These are phyloP conservation scores for Globisporangium cystogenes DNA, from an alignment of 352 stramenopile genomes.

Conservation along the genomic window DNA sequence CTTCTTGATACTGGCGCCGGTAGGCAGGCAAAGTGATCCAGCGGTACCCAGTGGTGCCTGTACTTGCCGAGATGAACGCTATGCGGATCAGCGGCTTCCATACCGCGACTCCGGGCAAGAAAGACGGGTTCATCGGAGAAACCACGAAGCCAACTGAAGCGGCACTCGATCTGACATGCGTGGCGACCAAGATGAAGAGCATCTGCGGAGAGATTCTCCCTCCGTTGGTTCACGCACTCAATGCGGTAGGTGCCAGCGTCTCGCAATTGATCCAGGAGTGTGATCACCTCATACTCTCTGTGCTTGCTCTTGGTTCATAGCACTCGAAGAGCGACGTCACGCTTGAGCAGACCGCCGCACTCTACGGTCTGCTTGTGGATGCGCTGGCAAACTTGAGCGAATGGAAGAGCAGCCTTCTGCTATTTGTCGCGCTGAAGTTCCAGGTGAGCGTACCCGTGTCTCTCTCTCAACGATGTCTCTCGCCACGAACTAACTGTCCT, in stretches of 20 bases:
- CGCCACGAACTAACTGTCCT: background rate
- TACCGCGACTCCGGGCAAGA: constrained; percentile 10
- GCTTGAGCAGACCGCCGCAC: constrained; percentile 15
- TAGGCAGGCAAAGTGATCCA: constrained; percentile 35
- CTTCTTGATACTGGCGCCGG: background rate
- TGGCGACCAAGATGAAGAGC: constrained; percentile 19
- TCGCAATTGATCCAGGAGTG: background rate
- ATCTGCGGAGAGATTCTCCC: constrained; percentile 31
- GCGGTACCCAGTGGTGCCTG: constrained; percentile 42
- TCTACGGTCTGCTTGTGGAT: constrained; percentile 26
- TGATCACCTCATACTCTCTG: background rate
- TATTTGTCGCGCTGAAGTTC: constrained; percentile 58
- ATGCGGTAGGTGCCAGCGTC: constrained; percentile 19
- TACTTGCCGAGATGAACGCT: constrained; percentile 42
- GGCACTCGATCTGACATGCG: constrained; percentile 22
- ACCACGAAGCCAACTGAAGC: constrained; percentile 18
- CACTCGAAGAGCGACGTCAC: background rate
- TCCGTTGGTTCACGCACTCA: constrained; percentile 30
- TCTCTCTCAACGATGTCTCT: too few relatives aligned
- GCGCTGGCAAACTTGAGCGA: constrained; percentile 29
- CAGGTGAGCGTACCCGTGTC: constrained; percentile 19
- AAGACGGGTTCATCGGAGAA: constrained; percentile 16
- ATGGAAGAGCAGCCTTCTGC: constrained; percentile 55
- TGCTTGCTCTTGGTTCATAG: background rate
- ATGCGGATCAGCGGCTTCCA: constrained; percentile 24